Conservation (phyloP, 129 eudicot genomes). For the Chrysanthemum makinoi region DNA sequence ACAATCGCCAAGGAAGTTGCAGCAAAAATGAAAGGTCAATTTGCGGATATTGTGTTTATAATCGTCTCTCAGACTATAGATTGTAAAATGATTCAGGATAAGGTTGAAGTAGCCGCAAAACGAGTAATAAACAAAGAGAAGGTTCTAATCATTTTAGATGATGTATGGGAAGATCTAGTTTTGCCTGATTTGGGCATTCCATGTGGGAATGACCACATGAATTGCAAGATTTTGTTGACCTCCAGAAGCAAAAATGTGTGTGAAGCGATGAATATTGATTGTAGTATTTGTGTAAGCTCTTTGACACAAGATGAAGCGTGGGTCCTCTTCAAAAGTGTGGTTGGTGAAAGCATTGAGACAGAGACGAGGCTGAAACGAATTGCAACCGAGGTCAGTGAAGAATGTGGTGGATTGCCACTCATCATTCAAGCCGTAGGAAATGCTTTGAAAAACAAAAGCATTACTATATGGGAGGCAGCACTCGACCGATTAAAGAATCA, state of each 20-base stretch:
- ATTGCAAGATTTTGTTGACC: constrained; percentile 23
- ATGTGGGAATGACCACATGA: constrained; percentile 6
- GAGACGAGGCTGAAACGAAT: not conserved
- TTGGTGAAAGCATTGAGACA: not conserved
- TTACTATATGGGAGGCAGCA: not conserved
- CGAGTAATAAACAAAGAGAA: not conserved
- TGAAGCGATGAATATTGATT: constrained; percentile 6
- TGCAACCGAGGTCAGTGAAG: not conserved
- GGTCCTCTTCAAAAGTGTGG: not conserved
- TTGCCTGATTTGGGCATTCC: constrained; percentile 6
- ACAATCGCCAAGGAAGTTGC: constrained; percentile 14
- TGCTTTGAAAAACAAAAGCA: constrained; percentile 5
- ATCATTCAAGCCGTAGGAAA: constrained; percentile 15
- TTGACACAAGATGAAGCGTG: constrained; percentile 17
- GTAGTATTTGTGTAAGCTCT: not conserved
- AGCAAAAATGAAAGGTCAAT: not conserved
- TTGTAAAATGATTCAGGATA: not conserved
- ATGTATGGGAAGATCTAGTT: constrained; percentile 13
- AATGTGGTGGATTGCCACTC: constrained; percentile 26
- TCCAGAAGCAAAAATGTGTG: constrained; percentile 17
- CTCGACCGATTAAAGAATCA: not conserved
- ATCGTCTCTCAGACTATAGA: constrained; percentile 1
- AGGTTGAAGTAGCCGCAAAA: constrained; percentile 6
- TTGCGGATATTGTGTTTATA: constrained; percentile 5
- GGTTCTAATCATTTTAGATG: constrained; percentile 23